Evolutionary conservation across 495 filamentous ascomycete genomes (phyloP).

Genomic region (Penicillium simplicissimum): DNA sequence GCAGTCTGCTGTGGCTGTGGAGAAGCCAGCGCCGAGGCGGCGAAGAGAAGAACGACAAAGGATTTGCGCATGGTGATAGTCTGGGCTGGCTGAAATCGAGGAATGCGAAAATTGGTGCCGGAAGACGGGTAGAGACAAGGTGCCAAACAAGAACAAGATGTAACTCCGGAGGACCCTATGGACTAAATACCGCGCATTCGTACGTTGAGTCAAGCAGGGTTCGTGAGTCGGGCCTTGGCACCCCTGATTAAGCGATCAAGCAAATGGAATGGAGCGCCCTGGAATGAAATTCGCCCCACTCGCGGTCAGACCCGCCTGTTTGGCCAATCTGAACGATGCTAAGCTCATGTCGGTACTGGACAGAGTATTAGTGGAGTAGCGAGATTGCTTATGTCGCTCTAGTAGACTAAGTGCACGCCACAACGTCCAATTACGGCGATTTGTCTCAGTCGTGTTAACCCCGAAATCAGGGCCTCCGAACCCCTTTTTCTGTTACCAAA

Average conservation of each 20-base stretch:
- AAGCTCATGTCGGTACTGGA: neutral
- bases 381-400: neutral
- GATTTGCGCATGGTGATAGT: slow-evolving; percentile 20
- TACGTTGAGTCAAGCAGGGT: neutral
- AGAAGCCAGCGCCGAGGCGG: slow-evolving; percentile 21
- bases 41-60: slow-evolving; percentile 15
- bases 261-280: no score
- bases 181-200: neutral
- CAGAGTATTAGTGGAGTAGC: neutral
- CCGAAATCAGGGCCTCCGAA: neutral
- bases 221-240: no score
- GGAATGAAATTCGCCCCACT: no score
- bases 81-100: no score
- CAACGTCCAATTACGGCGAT: neutral
- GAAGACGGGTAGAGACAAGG: no score
- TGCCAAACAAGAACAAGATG: no score
- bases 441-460: neutral
- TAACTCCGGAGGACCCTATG: neutral
- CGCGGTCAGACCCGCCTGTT: neutral
- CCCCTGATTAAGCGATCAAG: no score
- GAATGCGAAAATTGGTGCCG: no score
- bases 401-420: neutral
- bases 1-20: slow-evolving; percentile 17
- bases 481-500: neutral
- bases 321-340: neutral